Percentiles rank a stretch among this genome's conserved stretches.
Evolutionary conservation across 768 basidiomycete genomes (phyloP).

Genomic region (Ramaria sp.): DNA sequence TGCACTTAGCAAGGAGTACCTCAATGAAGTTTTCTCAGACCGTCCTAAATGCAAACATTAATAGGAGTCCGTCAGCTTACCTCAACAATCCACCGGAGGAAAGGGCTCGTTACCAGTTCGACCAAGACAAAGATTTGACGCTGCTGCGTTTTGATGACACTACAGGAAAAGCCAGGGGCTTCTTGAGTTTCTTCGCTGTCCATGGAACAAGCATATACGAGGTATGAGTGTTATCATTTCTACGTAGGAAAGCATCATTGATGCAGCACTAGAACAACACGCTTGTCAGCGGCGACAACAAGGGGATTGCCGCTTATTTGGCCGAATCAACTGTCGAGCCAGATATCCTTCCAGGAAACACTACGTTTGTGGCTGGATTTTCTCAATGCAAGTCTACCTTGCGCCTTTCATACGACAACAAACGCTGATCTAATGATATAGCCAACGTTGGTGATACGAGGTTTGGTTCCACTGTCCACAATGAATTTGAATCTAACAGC

Average conservation of each 20-base stretch:
- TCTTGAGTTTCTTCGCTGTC: constrained; percentile 67
- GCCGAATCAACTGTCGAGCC: constrained; percentile 69
- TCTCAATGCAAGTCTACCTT: constrained; percentile 44
- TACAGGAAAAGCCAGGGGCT: constrained; percentile 46
- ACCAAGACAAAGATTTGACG: constrained; percentile 68
- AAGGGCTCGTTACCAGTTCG: constrained; percentile 50
- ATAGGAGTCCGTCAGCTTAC: constrained; percentile 69
- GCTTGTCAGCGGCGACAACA: constrained; percentile 72
- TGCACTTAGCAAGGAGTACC: not conserved
- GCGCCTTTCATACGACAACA: constrained; percentile 7
- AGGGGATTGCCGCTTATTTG: constrained; percentile 75
- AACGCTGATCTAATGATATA: constrained; percentile 18
- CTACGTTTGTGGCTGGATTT: constrained; percentile 65
- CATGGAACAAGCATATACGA: constrained; percentile 75
- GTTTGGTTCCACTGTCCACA: not conserved
- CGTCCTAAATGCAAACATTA: constrained; percentile 55
- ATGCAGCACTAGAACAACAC: constrained; percentile 55
- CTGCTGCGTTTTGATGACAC: constrained; percentile 54
- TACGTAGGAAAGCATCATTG: not conserved
- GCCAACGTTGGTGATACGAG: constrained; percentile 71
- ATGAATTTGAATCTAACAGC: not conserved
- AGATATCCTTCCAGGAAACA: constrained; percentile 51
- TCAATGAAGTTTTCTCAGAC: constrained; percentile 20
- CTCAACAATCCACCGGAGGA: constrained; percentile 64
- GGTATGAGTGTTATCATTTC: constrained; percentile 24